Percentiles rank a stretch among this genome's conserved stretches.
Evolutionary conservation across 2,329 filamentous ascomycete genomes (phyloP).

Genomic region (Curvularia eragrostidis): DNA sequence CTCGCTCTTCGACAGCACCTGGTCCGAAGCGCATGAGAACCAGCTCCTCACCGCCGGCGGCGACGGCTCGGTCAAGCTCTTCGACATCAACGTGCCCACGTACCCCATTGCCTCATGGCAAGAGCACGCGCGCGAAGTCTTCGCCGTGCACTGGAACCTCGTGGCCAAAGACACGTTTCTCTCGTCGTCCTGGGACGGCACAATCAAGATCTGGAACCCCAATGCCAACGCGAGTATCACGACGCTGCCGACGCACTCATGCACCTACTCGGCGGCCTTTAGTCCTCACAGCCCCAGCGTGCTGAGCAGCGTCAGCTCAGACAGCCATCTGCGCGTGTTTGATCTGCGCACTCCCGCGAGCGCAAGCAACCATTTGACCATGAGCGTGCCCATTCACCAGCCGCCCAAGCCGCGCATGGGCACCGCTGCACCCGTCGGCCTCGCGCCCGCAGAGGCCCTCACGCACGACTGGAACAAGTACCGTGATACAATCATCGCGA

Average conservation of each 20-base stretch:
- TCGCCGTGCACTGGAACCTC: conserved; percentile 91
- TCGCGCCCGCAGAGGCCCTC: conserved; percentile 79
- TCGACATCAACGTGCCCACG: conserved; percentile 79
- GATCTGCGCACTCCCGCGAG: conserved; percentile 87
- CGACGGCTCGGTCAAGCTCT: conserved; percentile 93
- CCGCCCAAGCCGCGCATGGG: conserved; percentile 61
- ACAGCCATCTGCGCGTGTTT: conserved; percentile 88
- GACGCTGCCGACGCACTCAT: conserved; percentile 89
- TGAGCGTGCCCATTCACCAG: conserved; percentile 83
- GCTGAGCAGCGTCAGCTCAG: conserved; percentile 85
- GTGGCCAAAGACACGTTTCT: conserved; percentile 89
- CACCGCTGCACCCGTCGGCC: conserved; percentile 48
- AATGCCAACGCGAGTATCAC: conserved; percentile 74
- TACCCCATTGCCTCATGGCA: conserved; percentile 92
- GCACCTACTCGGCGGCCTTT: conserved; percentile 92
- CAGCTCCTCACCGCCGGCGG: conserved; percentile 88
- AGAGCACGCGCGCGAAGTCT: conserved; percentile 92
- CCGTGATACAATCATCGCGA: conserved; percentile 80
- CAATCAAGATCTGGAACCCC: conserved; percentile 94
- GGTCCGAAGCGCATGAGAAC: conserved; percentile 96
- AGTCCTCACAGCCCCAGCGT: conserved; percentile 86
- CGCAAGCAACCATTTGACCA: conserved; percentile 84
- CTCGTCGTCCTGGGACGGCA: conserved; percentile 94
- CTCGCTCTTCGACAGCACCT: conserved; percentile 90
- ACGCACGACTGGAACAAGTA: conserved; percentile 99